phyloP scores from a whole-genome alignment of 1,139 yeast genomes.

The Scheffersomyces segobiensis region DNA sequence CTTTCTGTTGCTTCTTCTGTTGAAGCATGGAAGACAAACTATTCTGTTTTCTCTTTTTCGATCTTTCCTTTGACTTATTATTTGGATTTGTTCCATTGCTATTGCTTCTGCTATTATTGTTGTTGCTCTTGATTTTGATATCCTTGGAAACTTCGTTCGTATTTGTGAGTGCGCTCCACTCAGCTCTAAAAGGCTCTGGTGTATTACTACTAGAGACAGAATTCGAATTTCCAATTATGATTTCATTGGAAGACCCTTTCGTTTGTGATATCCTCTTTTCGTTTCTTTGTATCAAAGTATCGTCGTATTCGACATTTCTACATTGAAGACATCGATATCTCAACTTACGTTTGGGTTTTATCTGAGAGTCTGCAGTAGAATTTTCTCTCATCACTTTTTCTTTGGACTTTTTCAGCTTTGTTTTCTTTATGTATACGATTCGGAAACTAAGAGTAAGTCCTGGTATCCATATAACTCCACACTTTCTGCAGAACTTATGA shows the following conservation, averaged over 20 bases:
- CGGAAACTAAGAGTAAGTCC: conserved; percentile 41
- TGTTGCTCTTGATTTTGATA: conserved; percentile 5
- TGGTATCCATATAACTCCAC: conserved; percentile 48
- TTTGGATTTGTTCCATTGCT: not conserved
- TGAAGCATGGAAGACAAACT: conserved; percentile 40
- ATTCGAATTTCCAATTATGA: not conserved
- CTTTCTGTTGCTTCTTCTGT: conserved; percentile 42
- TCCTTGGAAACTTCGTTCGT: conserved; percentile 4
- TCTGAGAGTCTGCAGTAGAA: not conserved
- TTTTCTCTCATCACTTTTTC: not conserved
- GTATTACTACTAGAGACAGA: not conserved
- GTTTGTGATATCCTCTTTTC: not conserved
- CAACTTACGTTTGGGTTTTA: conserved; percentile 17
- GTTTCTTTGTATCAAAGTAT: conserved; percentile 9
- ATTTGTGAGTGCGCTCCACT: conserved; percentile 3
- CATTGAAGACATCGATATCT: conserved; percentile 33
- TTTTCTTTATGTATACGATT: conserved; percentile 17
- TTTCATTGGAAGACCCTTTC: not conserved
- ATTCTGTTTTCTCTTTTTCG: conserved; percentile 33
- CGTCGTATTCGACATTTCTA: conserved; percentile 13
- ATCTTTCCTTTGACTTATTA: conserved; percentile 22
- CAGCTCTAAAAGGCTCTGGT: conserved; percentile 3
- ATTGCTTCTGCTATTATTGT: conserved; percentile 1
- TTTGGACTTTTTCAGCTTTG: conserved; percentile 10
- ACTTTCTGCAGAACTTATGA: conserved; percentile 43